Percentiles rank a stretch among this genome's conserved stretches.
Conservation (phyloP, 2,329 filamentous ascomycete genomes). For the Aspergillus fumigatiaffinis region DNA sequence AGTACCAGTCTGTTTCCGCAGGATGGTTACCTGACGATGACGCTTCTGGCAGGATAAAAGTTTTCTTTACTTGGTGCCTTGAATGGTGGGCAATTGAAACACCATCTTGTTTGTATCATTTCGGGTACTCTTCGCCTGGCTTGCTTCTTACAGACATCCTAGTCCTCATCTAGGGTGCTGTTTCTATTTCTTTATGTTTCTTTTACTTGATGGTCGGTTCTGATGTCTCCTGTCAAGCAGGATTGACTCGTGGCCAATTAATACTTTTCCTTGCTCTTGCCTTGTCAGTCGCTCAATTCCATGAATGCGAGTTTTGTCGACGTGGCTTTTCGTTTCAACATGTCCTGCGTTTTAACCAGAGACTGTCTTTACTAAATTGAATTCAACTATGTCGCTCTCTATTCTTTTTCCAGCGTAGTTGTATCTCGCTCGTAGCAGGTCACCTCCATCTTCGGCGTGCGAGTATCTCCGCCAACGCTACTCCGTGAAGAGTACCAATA, state of each 20-base stretch:
- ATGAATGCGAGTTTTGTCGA: background rate
- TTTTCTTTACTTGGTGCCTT: constrained; percentile 17
- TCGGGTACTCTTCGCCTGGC: constrained; percentile 3
- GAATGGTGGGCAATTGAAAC: constrained; percentile 1
- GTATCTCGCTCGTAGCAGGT: background rate
- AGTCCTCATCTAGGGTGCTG: background rate
- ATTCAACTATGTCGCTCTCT: background rate
- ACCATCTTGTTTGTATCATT: constrained; percentile 5
- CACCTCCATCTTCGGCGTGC: background rate
- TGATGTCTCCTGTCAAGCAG: constrained; percentile 46
- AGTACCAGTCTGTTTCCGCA: constrained; percentile 18
- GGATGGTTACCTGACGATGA: constrained; percentile 12
- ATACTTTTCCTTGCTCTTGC: constrained; percentile 14
- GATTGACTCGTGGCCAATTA: constrained; percentile 50
- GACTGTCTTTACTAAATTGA: background rate
- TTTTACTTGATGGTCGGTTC: constrained; percentile 39
- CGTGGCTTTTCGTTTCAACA: background rate
- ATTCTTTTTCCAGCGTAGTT: background rate
- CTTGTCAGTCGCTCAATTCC: constrained; percentile 2
- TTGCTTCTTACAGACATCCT: constrained; percentile 1
- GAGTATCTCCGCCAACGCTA: background rate
- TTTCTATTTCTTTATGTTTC: background rate
- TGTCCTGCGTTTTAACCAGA: background rate
- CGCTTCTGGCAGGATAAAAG: constrained; percentile 26
- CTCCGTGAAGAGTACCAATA: background rate